Evolutionary conservation across 2,329 filamentous ascomycete species (phyloP), one percentile per base, ranked within the genome.

Genomic region (Trichoderma atrobrunneum): DNA sequence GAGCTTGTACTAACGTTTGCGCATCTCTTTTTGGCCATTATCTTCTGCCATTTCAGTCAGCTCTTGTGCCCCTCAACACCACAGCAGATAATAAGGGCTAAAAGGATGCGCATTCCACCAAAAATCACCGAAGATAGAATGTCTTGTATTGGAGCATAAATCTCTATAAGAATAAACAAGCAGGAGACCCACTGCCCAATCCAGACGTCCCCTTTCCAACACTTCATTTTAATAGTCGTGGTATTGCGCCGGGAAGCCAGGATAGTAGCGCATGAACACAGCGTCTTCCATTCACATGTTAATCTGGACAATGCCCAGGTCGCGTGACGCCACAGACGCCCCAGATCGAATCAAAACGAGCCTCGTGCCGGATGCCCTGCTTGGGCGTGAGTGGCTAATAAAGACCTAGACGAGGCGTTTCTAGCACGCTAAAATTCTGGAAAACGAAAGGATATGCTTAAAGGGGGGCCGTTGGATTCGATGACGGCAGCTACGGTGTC

Each of bases 311-410:
- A 64, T 21, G 39, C 18, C 16, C 36, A n/a, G 21, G 67, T 70
- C 67, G 67, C 67, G 67, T 70, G 67, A 62, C 57, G 57, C 67
- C 56, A 62, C 67, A 70, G 57, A 21, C 30, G 28, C 63, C 63
- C 43, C 30, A 39, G 30, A 61, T 14, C 21, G 34, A 62, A 16
- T 26, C 30, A 62, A 62, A 24, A 39, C 18, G 48, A 36, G 24
- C 32, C n/a, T 24, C 59, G 32, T 36, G 48, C 30, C 32, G 21
- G 14, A 54, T 62, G 21, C 57, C 57, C n/a, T 48, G 10, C 30
- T 51, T 26, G 39, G 39, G 28, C 39, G 26, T 24, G 28, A 24
- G 63, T 51, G 39, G 62, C 39, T 51, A 32, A 32, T 16, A 51
- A 39, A 18, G 14, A 39, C 24, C 12, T 7, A 62, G 14, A n/a